Percentiles rank a stretch among this genome's conserved stretches.
phyloP scores from a whole-genome alignment of 2,329 filamentous ascomycete species.

The Blastomyces percursus region DNA sequence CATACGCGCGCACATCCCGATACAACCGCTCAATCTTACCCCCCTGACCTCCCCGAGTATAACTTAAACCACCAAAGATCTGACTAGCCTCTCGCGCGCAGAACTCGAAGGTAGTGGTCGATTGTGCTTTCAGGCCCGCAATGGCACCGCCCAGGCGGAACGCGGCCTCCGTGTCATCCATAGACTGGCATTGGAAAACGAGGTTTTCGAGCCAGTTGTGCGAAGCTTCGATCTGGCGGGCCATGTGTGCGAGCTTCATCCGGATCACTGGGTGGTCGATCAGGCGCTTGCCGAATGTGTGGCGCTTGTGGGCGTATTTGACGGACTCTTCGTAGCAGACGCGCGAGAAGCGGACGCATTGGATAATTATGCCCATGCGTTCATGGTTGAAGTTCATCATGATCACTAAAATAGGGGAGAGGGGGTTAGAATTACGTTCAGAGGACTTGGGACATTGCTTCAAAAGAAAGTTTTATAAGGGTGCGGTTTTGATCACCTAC shows the following conservation, averaged over 20 bases:
- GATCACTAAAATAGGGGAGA: slow-evolving; percentile 52
- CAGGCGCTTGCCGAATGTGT: slow-evolving; percentile 91
- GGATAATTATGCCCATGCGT: slow-evolving; percentile 96
- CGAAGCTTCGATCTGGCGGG: slow-evolving; percentile 91
- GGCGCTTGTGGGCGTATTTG: slow-evolving; percentile 94
- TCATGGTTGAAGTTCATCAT: slow-evolving; percentile 99
- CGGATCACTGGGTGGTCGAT: slow-evolving; percentile 96
- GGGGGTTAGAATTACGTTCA: neutral
- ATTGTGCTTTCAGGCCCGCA: slow-evolving; percentile 84
- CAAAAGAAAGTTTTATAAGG: neutral
- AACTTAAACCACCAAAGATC: slow-evolving; percentile 91
- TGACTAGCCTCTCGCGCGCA: slow-evolving; percentile 93
- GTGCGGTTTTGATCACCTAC: slow-evolving; percentile 28
- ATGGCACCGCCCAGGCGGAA: slow-evolving; percentile 89
- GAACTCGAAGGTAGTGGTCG: slow-evolving; percentile 92
- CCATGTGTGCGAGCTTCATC: slow-evolving; percentile 97
- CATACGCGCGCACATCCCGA: slow-evolving; percentile 89
- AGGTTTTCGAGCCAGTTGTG: slow-evolving; percentile 95
- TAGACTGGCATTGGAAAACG: slow-evolving; percentile 83
- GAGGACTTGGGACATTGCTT: slow-evolving; percentile 4
- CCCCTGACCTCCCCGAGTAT: slow-evolving; percentile 86
- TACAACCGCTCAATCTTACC: slow-evolving; percentile 92
- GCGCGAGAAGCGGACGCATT: slow-evolving; percentile 86
- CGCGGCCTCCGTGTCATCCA: slow-evolving; percentile 94
- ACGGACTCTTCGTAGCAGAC: slow-evolving; percentile 96